Conservation (phyloP, 192 early-diverging fungal genomes). For the Coemansia sp. region DNA sequence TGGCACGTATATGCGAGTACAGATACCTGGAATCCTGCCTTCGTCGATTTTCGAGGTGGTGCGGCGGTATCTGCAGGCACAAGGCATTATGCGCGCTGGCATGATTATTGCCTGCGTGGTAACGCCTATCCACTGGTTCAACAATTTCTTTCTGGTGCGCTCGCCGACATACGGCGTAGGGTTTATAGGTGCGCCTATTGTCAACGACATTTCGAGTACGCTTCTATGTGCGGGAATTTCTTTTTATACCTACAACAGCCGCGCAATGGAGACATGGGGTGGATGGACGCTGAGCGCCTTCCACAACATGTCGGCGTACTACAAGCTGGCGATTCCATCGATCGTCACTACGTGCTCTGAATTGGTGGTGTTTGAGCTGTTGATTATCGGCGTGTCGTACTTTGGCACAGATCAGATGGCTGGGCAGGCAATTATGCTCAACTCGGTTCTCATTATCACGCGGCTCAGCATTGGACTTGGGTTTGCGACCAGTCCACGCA, state of each 20-base stretch:
- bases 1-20: constrained; percentile 66
- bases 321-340: constrained; percentile 72
- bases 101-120: constrained; percentile 74
- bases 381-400: constrained; percentile 56
- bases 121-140: constrained; percentile 69
- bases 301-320: constrained; percentile 53
- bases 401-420: constrained; percentile 62
- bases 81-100: constrained; percentile 87
- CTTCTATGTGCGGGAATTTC: constrained; percentile 66
- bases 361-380: constrained; percentile 59
- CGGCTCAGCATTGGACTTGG: constrained; percentile 59
- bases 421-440: constrained; percentile 63
- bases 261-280: constrained; percentile 68
- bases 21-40: constrained; percentile 76
- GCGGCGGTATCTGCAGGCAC: constrained; percentile 84
- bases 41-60: constrained; percentile 84
- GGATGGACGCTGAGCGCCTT: constrained; percentile 62
- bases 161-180: constrained; percentile 66
- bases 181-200: constrained; percentile 83
- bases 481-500: constrained; percentile 57
- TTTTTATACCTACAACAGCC: constrained; percentile 63
- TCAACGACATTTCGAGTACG: constrained; percentile 74
- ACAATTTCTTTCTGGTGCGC: constrained; percentile 83
- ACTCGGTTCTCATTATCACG: constrained; percentile 56
- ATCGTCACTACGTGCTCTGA: constrained; percentile 75